Evolutionary conservation across 2,329 filamentous ascomycete species (phyloP), one percentile per base, ranked within the genome.

Genomic region (Zymoseptoria ardabiliae): DNA sequence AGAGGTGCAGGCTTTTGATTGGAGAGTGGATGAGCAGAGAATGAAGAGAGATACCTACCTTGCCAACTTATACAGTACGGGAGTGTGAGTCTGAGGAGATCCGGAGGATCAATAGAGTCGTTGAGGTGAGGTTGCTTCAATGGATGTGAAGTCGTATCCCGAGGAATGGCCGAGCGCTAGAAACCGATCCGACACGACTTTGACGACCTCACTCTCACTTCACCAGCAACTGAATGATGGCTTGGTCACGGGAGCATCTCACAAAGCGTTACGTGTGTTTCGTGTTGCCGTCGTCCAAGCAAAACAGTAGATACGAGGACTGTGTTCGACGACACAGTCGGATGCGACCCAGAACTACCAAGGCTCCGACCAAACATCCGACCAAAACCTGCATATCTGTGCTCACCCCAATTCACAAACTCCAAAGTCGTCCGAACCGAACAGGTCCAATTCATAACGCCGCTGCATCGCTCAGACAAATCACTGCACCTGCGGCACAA

Each of bases 401-500:
- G 35, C 13, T 45, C 13, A 13, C 17, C 13, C 35, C 35, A 13
- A 45, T 4, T 6, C 11, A 41, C 13, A 41, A 13, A 17, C 35
- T 41, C 35, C 35, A 7, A 17, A 4, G 11, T 6, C 35, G 7
- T 41, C 35, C 10, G 17, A 10, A 17, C 35, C 13, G 17, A 41
- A 17, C 35, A 45, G 7, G 2, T 45, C 35, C 35, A 17, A 45
- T 0, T 45, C 13, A n/a, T 45, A 45, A 45, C 17, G 35, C 35
- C 35, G 35, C 35, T 17, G 5, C 35, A 13, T 45, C 35, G 13
- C 35, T 2, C 17, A n/a, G 7, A 45, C 35, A 13, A n/a, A 45
- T 45, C 35, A 57, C 35, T 59, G 62, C 54, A 61, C 57, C 52
- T 59, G 55, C 20, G 63, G 63, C 22, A 63, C 62, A 56, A 76